Percentiles rank a stretch among this genome's conserved stretches.
Conservation (phyloP, 2,329 filamentous ascomycete genomes). For the Sclerotinia borealis region DNA sequence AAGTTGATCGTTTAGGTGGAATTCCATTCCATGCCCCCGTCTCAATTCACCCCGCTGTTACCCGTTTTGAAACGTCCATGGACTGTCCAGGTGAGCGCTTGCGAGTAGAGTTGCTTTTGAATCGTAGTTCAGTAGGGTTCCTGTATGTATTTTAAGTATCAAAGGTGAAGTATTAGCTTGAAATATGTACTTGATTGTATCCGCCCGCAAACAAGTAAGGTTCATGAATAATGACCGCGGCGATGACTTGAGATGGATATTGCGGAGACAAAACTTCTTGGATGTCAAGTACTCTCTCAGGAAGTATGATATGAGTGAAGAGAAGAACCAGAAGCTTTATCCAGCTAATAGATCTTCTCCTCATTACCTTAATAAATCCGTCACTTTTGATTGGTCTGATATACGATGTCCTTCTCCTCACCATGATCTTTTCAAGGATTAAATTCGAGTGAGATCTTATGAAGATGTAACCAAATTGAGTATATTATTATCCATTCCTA, state of each 20-base stretch:
- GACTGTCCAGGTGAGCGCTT: not conserved
- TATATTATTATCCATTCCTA: not conserved
- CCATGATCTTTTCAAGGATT: not conserved
- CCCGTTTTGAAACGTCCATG: not conserved
- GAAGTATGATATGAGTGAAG: slow-evolving; percentile 3
- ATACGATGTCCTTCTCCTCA: not conserved
- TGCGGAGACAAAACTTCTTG: not conserved
- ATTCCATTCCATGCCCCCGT: too few relatives aligned
- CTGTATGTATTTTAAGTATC: not conserved
- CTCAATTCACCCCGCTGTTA: not conserved
- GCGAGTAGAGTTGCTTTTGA: not conserved
- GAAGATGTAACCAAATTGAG: not conserved
- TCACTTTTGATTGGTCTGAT: not conserved
- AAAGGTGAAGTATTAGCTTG: not conserved
- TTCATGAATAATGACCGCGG: not conserved
- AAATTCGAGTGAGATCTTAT: not conserved
- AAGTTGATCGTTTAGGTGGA: not conserved
- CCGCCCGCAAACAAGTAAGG: not conserved
- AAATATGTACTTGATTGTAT: not conserved
- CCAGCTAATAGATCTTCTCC: not conserved
- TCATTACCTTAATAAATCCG: not conserved
- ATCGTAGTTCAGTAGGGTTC: not conserved
- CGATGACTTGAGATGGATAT: not conserved
- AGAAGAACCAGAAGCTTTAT: not conserved
- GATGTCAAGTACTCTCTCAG: not conserved